Evolutionary conservation across 2,329 filamentous ascomycete species (phyloP), one percentile per base, ranked within the genome.

Genomic region (Xylariomycetidae sp.): DNA sequence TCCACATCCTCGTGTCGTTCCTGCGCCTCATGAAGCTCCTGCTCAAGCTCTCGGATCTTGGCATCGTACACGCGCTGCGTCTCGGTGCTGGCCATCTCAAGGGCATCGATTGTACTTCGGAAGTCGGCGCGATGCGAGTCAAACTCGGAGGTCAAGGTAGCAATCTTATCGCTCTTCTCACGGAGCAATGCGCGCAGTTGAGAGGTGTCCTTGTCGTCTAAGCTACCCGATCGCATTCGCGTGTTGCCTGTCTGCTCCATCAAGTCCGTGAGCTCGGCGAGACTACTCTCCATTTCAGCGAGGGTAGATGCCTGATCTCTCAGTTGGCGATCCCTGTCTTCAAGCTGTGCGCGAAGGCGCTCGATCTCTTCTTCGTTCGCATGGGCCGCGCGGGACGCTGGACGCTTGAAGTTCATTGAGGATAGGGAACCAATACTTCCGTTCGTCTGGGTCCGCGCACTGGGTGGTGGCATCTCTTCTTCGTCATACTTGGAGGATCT

Each of bases 131-230:
- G 76, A 56, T 98, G 90, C 8, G 83, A 79, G 54, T 98, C 92
- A 50, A 98, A 98, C 55, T 98, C 92, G 7, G 85, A 78, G 1
- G 89, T 96, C 47, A 98, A 74, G 69, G 90, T 81, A 17, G 83
- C 80, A 46, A 98, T 95, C 66, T 89, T 95, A 38, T 98, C 92
- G 51, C 95, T 95, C 72, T 94, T 95, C 62, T 98, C 92, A 16
- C 86, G 76, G 34, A 98, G 64, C 48, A 94, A 63, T n/a, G 82
- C 76, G 34, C 89, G 79, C 37, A 98, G 68, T 54, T 93, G 84
- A 5, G 74, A 58, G 2, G 79, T 72, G 55, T 95, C 89, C 46
- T 80, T 81, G 36, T 84, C 83, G 37, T 81, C 79, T 16, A 74
- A 46, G 47, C 67, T 72, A 44, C 60, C 61, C 41, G 65, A 61